These are phyloP conservation scores for Alternaria longipes DNA, from an alignment of 2,329 filamentous ascomycete species.

Conservation along the genomic window DNA sequence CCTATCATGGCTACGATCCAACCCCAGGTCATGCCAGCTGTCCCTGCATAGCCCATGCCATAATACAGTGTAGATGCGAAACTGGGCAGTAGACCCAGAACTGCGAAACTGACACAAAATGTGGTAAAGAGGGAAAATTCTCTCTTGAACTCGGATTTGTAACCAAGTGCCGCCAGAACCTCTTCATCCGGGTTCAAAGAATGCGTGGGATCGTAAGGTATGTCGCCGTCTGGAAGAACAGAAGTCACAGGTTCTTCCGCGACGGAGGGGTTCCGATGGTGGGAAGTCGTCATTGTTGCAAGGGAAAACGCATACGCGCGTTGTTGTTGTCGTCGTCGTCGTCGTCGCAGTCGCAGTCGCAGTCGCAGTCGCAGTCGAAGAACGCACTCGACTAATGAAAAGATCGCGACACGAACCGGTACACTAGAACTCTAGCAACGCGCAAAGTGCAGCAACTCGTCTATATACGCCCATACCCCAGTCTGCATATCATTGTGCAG, in stretches of 20 bases:
- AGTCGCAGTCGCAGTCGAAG: neutral
- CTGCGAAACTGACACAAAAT: conserved; percentile 78
- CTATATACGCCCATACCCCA: conserved; percentile 6
- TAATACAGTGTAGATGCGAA: conserved; percentile 77
- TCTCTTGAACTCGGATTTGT: conserved; percentile 71
- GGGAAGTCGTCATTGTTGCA: conserved; percentile 15
- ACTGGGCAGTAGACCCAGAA: conserved; percentile 74
- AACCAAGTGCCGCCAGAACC: conserved; percentile 68
- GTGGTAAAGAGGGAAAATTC: conserved; percentile 79
- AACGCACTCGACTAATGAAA: neutral
- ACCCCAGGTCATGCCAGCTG: conserved; percentile 71
- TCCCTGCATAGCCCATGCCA: conserved; percentile 65
- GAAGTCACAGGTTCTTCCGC: conserved; percentile 63
- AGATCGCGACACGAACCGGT: neutral
- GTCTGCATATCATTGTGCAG: neutral
- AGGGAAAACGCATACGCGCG: conserved; percentile 12
- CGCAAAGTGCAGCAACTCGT: neutral
- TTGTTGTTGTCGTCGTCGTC: neutral
- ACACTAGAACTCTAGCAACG: neutral
- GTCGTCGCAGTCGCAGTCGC: neutral
- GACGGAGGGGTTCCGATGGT: conserved; percentile 41
- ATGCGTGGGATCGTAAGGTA: conserved; percentile 57
- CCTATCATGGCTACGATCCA: conserved; percentile 78
- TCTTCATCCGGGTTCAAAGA: conserved; percentile 66
- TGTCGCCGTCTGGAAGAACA: conserved; percentile 59